A percentile compares a stretch with the other conserved stretches of the same genome.
Evolutionary conservation across 2,329 filamentous ascomycete species (phyloP).

Genomic region (Sclerotinia nivalis): DNA sequence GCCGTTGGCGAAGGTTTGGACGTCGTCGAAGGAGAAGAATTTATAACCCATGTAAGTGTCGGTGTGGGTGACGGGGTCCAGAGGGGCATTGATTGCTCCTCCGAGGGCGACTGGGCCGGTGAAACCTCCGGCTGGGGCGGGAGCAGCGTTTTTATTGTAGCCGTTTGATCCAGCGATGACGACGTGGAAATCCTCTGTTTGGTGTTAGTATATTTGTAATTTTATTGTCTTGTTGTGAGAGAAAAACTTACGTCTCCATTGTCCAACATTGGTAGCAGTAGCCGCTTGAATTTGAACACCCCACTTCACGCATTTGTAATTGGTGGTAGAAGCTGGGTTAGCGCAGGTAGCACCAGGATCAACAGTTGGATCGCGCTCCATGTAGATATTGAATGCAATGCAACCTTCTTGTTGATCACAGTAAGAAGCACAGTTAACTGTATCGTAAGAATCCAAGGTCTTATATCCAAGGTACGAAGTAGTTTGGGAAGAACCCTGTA

Average conservation of each 20-base stretch:
- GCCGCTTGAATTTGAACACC: slow-evolving; percentile 37
- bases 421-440: slow-evolving; percentile 35
- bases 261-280: slow-evolving; percentile 42
- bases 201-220: slow-evolving; percentile 6
- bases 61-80: slow-evolving; percentile 31
- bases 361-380: slow-evolving; percentile 42
- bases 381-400: slow-evolving; percentile 42
- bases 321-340: slow-evolving; percentile 42
- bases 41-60: slow-evolving; percentile 41
- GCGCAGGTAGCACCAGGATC: slow-evolving; percentile 39
- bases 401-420: slow-evolving; percentile 40
- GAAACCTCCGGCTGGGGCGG: slow-evolving; percentile 8
- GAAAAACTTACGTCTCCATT: slow-evolving; percentile 35
- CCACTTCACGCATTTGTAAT: slow-evolving; percentile 43
- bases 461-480: slow-evolving; percentile 37
- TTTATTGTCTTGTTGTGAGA: too few species aligned
- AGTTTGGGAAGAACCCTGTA: slow-evolving; percentile 40
- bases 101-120: slow-evolving; percentile 38
- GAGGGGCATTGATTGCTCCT: slow-evolving; percentile 42
- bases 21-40: slow-evolving; percentile 32
- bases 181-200: slow-evolving; percentile 42
- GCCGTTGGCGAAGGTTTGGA: slow-evolving; percentile 29
- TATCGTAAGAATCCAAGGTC: slow-evolving; percentile 40
- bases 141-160: slow-evolving; percentile 40
- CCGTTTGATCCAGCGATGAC: slow-evolving; percentile 49